Conservation (phyloP, 1,139 yeast species). For the Neolecta irregularis region DNA sequence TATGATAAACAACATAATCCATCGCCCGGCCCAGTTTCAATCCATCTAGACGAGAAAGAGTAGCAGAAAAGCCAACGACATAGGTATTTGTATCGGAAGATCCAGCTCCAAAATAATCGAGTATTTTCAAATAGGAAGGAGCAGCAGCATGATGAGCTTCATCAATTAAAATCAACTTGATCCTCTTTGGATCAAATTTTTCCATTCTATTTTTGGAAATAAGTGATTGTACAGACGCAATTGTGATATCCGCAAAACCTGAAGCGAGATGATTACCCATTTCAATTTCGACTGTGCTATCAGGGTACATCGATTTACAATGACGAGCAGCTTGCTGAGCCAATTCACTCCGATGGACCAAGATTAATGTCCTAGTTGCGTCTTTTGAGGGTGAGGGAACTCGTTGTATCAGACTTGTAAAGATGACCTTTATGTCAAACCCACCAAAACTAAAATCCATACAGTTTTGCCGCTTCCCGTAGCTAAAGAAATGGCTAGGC, state of each 20-base stretch:
- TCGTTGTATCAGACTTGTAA: constrained; percentile 45
- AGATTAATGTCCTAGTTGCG: constrained; percentile 43
- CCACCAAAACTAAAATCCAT: background rate
- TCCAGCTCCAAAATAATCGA: constrained; percentile 41
- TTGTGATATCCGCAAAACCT: constrained; percentile 43
- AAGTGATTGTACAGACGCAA: constrained; percentile 66
- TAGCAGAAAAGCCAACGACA: constrained; percentile 79
- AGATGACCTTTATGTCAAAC: constrained; percentile 28
- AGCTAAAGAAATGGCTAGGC: constrained; percentile 75
- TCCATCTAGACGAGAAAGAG: constrained; percentile 54
- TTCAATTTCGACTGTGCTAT: constrained; percentile 44
- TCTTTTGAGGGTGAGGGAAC: constrained; percentile 28
- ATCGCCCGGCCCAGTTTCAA: constrained; percentile 42
- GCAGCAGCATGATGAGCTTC: constrained; percentile 94
- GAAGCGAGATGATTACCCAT: constrained; percentile 40
- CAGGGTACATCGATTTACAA: constrained; percentile 36
- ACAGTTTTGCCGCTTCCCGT: constrained; percentile 96
- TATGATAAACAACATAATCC: constrained; percentile 60
- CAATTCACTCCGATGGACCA: constrained; percentile 74
- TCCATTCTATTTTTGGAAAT: constrained; percentile 34
- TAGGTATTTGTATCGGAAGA: constrained; percentile 32
- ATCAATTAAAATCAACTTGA: constrained; percentile 65
- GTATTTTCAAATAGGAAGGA: constrained; percentile 41
- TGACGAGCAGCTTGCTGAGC: constrained; percentile 52
- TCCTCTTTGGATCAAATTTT: constrained; percentile 40